Evolutionary conservation across 164 flowering plant genomes (phyloP).

Genomic region (Buxus sempervirens): DNA sequence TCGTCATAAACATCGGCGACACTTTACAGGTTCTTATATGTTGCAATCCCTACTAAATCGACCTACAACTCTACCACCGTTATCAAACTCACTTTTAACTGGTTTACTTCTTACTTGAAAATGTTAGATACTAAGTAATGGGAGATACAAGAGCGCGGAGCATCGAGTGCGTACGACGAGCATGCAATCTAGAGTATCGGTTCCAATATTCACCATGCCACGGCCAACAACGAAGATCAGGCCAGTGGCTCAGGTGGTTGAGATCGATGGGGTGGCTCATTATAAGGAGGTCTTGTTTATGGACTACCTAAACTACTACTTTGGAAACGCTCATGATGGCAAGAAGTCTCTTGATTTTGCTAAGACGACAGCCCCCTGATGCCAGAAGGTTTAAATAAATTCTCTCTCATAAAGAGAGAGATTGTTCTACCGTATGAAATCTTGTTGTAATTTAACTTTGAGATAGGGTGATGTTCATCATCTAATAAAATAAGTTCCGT

Average conservation of each 20-base stretch:
- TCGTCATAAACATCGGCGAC: slow-evolving; percentile 46
- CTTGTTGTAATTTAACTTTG: too few relatives aligned
- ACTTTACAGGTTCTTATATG: slow-evolving; percentile 26
- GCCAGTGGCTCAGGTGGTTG: slow-evolving; percentile 31
- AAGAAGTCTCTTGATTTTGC: slow-evolving; percentile 45
- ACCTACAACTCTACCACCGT: too few relatives aligned
- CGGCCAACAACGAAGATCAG: slow-evolving; percentile 24
- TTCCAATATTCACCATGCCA: slow-evolving; percentile 32
- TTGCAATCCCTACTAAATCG: too few relatives aligned
- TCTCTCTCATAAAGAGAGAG: too few relatives aligned
- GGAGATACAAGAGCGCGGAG: slow-evolving; percentile 43
- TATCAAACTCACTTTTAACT: neutral
- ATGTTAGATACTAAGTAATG: slow-evolving; percentile 40
- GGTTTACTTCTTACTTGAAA: neutral
- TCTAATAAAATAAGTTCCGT: too few relatives aligned
- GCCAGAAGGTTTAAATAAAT: too few relatives aligned
- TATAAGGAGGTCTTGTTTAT: slow-evolving; percentile 28
- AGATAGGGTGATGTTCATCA: too few relatives aligned
- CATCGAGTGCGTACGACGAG: slow-evolving; percentile 40
- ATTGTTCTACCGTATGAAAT: too few relatives aligned
- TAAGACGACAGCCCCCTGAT: neutral
- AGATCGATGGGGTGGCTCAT: slow-evolving; percentile 27
- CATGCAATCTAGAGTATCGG: slow-evolving; percentile 31
- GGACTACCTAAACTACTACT: slow-evolving; percentile 36
- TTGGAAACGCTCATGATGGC: slow-evolving; percentile 37